These are phyloP conservation scores for Aurantiochytrium sp. DNA, from an alignment of 108 stramenopile species.

Conservation along the genomic window DNA sequence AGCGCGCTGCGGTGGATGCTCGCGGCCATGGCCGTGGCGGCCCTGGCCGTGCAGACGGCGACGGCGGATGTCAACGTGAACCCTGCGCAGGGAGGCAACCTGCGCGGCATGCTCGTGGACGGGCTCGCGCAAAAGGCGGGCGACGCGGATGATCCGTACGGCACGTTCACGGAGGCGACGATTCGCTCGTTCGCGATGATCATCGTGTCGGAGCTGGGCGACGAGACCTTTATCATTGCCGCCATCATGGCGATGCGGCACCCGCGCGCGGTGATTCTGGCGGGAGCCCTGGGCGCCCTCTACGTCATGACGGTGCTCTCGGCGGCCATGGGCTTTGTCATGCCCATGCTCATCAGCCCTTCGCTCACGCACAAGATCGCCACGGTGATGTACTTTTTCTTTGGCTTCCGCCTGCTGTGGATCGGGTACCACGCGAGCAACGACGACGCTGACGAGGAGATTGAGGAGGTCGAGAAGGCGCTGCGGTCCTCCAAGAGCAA, in stretches of 20 bases:
- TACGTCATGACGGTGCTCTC: slow-evolving; percentile 89
- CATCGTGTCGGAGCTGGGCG: slow-evolving; percentile 97
- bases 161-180: slow-evolving; percentile 1
- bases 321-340: slow-evolving; percentile 81
- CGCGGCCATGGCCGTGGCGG: too few relatives aligned
- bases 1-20: too few relatives aligned
- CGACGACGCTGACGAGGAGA: slow-evolving; percentile 79
- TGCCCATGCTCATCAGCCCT: slow-evolving; percentile 78
- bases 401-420: slow-evolving; percentile 83
- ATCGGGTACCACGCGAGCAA: slow-evolving; percentile 76
- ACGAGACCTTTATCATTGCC: slow-evolving; percentile 99
- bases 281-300: slow-evolving; percentile 79
- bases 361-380: slow-evolving; percentile 87
- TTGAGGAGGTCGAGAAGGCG: slow-evolving; percentile 96
- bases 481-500: slow-evolving; percentile 51
- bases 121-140: neutral
- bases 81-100: neutral
- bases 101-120: neutral
- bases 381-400: slow-evolving; percentile 89
- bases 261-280: slow-evolving; percentile 79
- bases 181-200: slow-evolving; percentile 65
- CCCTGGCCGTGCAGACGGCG: too few relatives aligned
- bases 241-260: slow-evolving; percentile 92
- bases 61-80: neutral
- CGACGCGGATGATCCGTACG: neutral